Evolutionary conservation across 2,329 filamentous ascomycete species (phyloP).

Genomic region (Rhynchosporium graminicola): DNA sequence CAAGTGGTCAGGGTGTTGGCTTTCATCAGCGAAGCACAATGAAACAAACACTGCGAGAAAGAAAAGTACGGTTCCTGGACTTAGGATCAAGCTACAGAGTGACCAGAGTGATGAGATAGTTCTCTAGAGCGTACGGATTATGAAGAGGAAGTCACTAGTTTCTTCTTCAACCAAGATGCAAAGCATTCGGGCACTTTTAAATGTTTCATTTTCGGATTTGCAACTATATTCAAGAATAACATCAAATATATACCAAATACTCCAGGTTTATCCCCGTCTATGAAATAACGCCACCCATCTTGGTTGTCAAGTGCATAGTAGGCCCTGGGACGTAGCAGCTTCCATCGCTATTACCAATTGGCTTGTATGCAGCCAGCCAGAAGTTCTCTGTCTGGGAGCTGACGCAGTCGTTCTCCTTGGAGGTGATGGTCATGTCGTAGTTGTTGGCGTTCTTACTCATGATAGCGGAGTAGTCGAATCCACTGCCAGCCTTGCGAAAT

Average conservation of each 20-base stretch:
- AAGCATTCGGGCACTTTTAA: conserved; percentile 4
- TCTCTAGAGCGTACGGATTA: too few relatives aligned
- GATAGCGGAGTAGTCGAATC: conserved; percentile 40
- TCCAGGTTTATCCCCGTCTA: background rate
- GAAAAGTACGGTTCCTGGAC: too few relatives aligned
- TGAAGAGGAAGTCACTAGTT: conserved; percentile 17
- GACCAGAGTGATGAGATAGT: too few relatives aligned
- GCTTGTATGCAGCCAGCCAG: conserved; percentile 34
- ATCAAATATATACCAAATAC: conserved; percentile 11
- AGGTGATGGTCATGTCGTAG: conserved; percentile 39
- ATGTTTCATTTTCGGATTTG: conserved; percentile 24
- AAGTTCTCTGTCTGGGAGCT: conserved; percentile 36
- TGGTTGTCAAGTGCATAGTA: conserved; percentile 31
- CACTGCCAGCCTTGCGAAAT: conserved; percentile 32
- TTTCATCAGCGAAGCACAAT: too few relatives aligned
- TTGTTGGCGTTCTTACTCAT: conserved; percentile 35
- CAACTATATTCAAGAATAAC: conserved; percentile 29
- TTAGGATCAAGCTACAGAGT: too few relatives aligned
- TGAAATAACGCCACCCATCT: conserved; percentile 34
- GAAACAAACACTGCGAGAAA: too few relatives aligned
- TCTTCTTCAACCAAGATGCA: conserved; percentile 15
- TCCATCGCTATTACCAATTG: conserved; percentile 37
- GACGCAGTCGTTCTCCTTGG: conserved; percentile 33
- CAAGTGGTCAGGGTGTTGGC: too few relatives aligned
- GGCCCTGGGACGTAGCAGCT: conserved; percentile 35